Evolutionary conservation across 169 alveolate species (phyloP).

Genomic region (Cryptosporidium ryanae): DNA sequence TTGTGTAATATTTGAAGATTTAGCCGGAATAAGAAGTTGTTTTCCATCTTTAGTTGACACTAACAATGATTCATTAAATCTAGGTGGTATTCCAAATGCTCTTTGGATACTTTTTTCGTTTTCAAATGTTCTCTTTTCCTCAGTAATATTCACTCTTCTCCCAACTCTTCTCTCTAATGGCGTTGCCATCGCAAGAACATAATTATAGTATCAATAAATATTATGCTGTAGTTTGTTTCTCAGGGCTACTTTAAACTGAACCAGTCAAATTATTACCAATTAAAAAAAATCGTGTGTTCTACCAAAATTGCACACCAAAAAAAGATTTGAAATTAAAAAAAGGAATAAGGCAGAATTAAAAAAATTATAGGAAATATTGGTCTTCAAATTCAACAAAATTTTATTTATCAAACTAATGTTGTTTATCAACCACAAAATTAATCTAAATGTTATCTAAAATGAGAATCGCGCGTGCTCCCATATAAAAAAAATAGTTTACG

Average conservation of each 20-base stretch:
- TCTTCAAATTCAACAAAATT: too few species aligned
- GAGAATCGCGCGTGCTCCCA: too few species aligned
- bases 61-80: conserved; percentile 43
- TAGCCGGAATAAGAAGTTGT: conserved; percentile 43
- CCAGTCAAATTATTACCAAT: neutral
- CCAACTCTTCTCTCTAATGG: conserved; percentile 57
- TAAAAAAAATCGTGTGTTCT: conserved; percentile 42
- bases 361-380: neutral
- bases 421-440: too few species aligned
- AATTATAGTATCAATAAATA: neutral
- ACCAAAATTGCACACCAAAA: conserved; percentile 60
- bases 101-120: conserved; percentile 6
- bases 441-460: too few species aligned
- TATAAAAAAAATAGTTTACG: too few species aligned
- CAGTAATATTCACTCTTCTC: conserved; percentile 5
- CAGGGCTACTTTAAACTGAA: neutral
- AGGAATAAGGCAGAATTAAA: neutral
- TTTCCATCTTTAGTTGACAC: conserved; percentile 48
- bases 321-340: neutral
- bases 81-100: conserved; percentile 75
- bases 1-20: conserved; percentile 2
- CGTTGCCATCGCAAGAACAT: conserved; percentile 29
- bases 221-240: neutral
- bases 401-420: too few species aligned
- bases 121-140: conserved; percentile 14